These are phyloP conservation scores for Myxozyma udenii DNA, from an alignment of 805 yeast species.

Conservation along the genomic window DNA sequence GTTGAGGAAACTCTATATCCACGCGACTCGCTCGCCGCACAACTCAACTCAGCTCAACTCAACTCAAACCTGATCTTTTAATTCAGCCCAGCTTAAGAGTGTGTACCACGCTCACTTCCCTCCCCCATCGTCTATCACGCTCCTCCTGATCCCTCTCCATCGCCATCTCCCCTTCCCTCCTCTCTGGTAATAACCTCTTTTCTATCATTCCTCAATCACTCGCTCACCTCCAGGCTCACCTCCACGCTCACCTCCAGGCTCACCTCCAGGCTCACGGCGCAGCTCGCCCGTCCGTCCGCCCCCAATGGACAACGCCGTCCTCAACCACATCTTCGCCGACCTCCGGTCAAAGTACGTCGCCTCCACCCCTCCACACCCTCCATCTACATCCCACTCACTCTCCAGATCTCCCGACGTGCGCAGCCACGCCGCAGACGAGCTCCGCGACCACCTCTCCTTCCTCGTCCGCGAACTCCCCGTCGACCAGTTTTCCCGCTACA, in stretches of 20 bases:
- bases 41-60: not conserved
- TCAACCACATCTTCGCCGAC: conserved; percentile 54
- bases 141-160: not conserved
- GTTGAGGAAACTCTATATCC: too few species aligned
- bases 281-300: too few species aligned
- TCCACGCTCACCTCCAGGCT: too few species aligned
- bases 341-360: conserved; percentile 39
- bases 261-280: too few species aligned
- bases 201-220: too few species aligned
- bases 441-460: conserved; percentile 64
- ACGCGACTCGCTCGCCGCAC: too few species aligned
- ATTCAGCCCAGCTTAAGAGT: conserved; percentile 29
- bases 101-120: not conserved
- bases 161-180: not conserved
- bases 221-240: too few species aligned
- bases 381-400: not conserved
- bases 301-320: conserved; percentile 48
- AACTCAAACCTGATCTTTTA: not conserved
- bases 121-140: not conserved
- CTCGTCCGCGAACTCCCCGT: conserved; percentile 76
- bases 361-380: not conserved
- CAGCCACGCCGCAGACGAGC: conserved; percentile 60
- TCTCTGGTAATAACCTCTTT: too few species aligned
- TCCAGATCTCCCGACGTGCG: conserved; percentile 26
- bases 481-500: conserved; percentile 77